A percentile compares a stretch with the other conserved stretches of the same genome.
phyloP scores from a whole-genome alignment of 164 flowering plant genomes.

The Umbilicus rupestris region DNA sequence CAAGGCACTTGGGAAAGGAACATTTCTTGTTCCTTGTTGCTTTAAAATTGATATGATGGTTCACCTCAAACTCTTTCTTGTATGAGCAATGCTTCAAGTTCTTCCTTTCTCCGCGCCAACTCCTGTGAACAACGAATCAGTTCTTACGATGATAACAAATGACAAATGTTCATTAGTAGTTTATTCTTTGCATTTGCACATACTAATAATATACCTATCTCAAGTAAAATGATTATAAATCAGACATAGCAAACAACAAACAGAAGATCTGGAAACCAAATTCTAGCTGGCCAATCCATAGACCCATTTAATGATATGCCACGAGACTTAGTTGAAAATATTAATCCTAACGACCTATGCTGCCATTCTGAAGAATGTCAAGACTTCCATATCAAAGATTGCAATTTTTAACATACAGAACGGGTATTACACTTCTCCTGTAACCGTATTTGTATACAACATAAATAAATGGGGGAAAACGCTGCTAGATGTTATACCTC shows the following conservation, averaged over 20 bases:
- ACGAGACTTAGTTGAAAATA: not conserved
- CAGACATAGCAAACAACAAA: too few species aligned
- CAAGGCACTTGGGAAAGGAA: too few species aligned
- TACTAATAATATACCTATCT: too few species aligned
- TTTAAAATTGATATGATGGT: not conserved
- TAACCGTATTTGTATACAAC: not conserved
- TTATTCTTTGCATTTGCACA: not conserved
- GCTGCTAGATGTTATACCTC: conserved; percentile 36
- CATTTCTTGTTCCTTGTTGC: too few species aligned
- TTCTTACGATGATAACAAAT: not conserved
- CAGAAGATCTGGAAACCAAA: too few species aligned
- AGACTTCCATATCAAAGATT: not conserved
- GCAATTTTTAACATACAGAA: not conserved
- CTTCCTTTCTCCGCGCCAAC: conserved; percentile 61
- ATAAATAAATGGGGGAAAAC: not conserved
- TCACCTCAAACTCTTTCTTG: conserved; percentile 19
- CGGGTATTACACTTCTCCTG: too few species aligned
- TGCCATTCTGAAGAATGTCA: not conserved
- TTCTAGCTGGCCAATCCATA: too few species aligned
- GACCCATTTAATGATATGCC: too few species aligned
- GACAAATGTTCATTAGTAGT: not conserved
- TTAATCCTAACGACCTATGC: not conserved
- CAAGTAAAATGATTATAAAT: too few species aligned
- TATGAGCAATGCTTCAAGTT: conserved; percentile 62
- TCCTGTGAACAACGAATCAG: conserved; percentile 36